Evolutionary conservation across 2,329 filamentous ascomycete species (phyloP).

Genomic region (Ophiostoma sp.): DNA sequence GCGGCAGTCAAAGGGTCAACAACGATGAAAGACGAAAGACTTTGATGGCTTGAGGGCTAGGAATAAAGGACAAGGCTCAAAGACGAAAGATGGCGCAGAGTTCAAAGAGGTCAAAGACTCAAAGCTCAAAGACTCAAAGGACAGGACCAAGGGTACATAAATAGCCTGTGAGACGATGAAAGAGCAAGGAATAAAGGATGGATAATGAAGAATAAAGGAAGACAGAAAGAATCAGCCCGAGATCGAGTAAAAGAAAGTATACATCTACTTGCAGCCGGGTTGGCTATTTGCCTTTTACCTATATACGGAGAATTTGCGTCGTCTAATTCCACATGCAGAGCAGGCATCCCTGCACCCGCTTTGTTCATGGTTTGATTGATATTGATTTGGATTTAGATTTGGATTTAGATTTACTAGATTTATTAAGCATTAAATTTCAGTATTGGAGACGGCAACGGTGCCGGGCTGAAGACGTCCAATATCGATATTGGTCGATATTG

Average conservation of each 20-base stretch:
- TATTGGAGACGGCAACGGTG: neutral
- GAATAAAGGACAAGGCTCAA: neutral
- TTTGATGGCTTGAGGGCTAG: neutral
- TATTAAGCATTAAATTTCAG: neutral
- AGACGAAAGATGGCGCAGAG: neutral
- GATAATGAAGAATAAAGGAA: neutral
- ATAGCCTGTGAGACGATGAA: neutral
- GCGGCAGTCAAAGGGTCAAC: neutral
- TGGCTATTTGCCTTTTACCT: too few species aligned
- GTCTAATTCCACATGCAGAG: slow-evolving; percentile 8
- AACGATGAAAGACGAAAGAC: neutral
- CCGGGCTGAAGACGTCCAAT: neutral
- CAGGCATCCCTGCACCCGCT: neutral
- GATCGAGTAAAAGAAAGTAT: slow-evolving; percentile 7
- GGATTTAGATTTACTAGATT: neutral
- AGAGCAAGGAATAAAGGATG: neutral
- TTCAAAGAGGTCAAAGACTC: neutral
- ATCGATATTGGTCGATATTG: neutral
- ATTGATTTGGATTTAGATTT: neutral
- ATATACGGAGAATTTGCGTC: neutral
- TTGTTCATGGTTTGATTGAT: neutral
- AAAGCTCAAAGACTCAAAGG: neutral
- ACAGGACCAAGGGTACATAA: neutral
- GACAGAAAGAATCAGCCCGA: neutral
- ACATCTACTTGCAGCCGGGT: neutral